Evolutionary conservation across 1,284 basidiomycete genomes (phyloP).

Genomic region (Tremellales sp.): DNA sequence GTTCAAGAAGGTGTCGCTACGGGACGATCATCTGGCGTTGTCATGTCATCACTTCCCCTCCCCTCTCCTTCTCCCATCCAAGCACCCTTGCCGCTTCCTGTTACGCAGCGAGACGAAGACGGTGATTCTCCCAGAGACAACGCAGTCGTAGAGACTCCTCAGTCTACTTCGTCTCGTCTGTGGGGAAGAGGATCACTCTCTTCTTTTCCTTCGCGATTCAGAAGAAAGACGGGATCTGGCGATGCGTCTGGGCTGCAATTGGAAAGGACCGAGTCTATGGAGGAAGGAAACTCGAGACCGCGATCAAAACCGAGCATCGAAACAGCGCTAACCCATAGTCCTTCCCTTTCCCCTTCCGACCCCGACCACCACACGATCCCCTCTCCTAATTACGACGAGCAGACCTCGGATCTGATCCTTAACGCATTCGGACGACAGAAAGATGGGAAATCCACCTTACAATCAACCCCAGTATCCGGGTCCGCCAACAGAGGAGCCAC

Average conservation of each 20-base stretch:
- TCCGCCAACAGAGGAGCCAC: constrained; percentile 20
- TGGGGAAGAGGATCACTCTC: background rate
- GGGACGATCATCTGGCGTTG: background rate
- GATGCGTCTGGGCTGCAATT: background rate
- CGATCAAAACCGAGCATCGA: too few relatives aligned
- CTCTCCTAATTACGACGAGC: constrained; percentile 3
- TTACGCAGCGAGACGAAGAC: constrained; percentile 1
- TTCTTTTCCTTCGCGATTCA: background rate
- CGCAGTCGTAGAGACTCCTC: too few relatives aligned
- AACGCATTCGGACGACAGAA: constrained; percentile 32
- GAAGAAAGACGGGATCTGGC: background rate
- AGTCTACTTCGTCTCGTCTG: too few relatives aligned
- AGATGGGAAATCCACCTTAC: constrained; percentile 2
- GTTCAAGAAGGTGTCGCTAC: constrained; percentile 8
- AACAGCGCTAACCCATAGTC: too few relatives aligned
- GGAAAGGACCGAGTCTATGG: background rate
- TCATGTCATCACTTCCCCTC: constrained; percentile 4
- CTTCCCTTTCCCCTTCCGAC: background rate
- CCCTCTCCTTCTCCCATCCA: constrained; percentile 5
- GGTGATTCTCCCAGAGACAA: too few relatives aligned
- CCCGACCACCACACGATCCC: background rate
- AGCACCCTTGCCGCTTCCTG: constrained; percentile 4
- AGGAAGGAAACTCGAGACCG: background rate
- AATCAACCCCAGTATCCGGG: constrained; percentile 8
- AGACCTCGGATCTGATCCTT: constrained; percentile 32